A percentile compares a stretch with the other conserved stretches of the same genome.
Evolutionary conservation across 495 filamentous ascomycete genomes (phyloP).

Genomic region (Penicillium riverlandense): DNA sequence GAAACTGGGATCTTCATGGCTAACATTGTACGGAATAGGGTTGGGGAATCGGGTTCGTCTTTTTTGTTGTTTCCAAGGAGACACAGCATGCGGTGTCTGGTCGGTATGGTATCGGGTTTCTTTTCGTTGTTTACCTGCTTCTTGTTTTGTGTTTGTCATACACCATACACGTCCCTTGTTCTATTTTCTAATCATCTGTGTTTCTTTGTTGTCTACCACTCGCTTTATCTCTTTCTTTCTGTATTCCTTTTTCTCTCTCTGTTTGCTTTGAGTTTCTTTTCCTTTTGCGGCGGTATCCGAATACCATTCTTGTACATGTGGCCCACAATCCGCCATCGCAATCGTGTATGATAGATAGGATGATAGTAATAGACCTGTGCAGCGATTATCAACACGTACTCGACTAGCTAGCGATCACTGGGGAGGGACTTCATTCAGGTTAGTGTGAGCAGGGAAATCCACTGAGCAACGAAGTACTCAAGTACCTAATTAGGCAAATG

Average conservation of each 20-base stretch:
- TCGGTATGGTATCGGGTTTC: not conserved
- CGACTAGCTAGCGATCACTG: too few species aligned
- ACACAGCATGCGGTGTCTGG: not conserved
- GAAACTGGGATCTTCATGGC: constrained; percentile 11
- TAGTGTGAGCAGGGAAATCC: too few species aligned
- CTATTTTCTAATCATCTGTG: constrained; percentile 6
- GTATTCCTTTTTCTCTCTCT: too few species aligned
- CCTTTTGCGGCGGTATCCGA: constrained; percentile 6
- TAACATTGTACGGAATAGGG: constrained; percentile 16
- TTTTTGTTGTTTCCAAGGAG: not conserved
- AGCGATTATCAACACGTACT: too few species aligned
- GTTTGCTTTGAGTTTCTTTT: not conserved
- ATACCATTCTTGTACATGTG: constrained; percentile 11
- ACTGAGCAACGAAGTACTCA: too few species aligned
- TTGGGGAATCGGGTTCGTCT: constrained; percentile 6
- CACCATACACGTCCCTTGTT: constrained; percentile 5
- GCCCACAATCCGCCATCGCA: not conserved
- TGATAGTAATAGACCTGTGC: too few species aligned
- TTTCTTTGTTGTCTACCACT: constrained; percentile 2
- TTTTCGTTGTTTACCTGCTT: constrained; percentile 3
- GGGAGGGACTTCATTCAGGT: too few species aligned
- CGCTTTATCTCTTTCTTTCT: constrained; percentile 5
- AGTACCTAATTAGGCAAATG: too few species aligned
- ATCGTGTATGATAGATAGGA: too few species aligned
- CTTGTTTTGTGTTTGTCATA: constrained; percentile 5